Evolutionary conservation across 2,329 filamentous ascomycete species (phyloP).

Genomic region (Fusarium tricinctum): DNA sequence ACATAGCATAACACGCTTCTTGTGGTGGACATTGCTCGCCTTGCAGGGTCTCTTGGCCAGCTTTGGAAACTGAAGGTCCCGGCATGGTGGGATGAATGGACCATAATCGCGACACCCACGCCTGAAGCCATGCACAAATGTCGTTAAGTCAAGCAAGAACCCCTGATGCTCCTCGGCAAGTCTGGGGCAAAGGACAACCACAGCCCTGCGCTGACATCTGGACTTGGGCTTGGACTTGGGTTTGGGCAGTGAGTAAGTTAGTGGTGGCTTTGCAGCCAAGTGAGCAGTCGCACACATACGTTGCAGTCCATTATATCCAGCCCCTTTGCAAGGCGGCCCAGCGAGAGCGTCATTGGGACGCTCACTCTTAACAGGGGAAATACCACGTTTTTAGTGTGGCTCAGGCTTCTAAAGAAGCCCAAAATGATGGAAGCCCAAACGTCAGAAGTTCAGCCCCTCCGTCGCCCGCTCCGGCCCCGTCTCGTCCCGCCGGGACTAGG

Average conservation of each 20-base stretch:
- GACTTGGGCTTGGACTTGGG: conserved; percentile 29
- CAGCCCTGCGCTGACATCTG: conserved; percentile 47
- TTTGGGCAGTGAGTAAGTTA: conserved; percentile 14
- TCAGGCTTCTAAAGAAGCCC: conserved; percentile 41
- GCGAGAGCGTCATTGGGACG: conserved; percentile 38
- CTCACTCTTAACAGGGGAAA: conserved; percentile 18
- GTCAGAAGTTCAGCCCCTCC: conserved; percentile 39
- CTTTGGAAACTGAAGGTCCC: conserved; percentile 28
- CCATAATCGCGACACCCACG: conserved; percentile 30
- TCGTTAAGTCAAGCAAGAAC: conserved; percentile 43
- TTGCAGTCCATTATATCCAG: conserved; percentile 37
- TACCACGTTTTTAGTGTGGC: conserved; percentile 41
- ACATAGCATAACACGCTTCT: conserved; percentile 28
- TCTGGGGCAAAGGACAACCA: conserved; percentile 45
- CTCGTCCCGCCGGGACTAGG: conserved; percentile 43
- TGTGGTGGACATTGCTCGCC: conserved; percentile 25
- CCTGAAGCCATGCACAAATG: conserved; percentile 32
- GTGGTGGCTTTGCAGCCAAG: conserved; percentile 46
- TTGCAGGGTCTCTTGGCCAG: conserved; percentile 40
- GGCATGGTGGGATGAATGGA: conserved; percentile 40
- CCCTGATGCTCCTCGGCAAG: conserved; percentile 43
- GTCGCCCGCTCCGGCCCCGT: conserved; percentile 41
- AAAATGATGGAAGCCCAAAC: conserved; percentile 40
- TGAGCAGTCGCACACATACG: conserved; percentile 39
- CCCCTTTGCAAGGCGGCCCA: conserved; percentile 41